Conservation (phyloP, 2,329 filamentous ascomycete species). For the Calcarisporium arbuscula region DNA sequence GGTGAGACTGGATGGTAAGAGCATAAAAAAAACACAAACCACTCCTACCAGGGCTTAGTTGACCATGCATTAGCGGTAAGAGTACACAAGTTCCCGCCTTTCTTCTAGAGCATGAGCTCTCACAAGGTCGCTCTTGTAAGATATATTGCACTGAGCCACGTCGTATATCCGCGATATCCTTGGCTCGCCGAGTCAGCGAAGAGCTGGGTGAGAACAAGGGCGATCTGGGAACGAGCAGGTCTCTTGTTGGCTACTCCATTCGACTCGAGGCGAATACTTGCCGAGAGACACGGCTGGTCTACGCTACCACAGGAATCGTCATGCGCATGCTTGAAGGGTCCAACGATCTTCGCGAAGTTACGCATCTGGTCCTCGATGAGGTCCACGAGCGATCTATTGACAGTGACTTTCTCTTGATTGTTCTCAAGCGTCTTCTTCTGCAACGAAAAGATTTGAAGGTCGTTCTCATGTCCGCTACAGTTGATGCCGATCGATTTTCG, state of each 20-base stretch:
- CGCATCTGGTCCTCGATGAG: constrained; percentile 93
- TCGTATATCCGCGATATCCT: constrained; percentile 90
- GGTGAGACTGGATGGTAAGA: constrained; percentile 83
- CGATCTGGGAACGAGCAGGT: constrained; percentile 75
- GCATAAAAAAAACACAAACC: no score
- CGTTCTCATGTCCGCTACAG: constrained; percentile 94
- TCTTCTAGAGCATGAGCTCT: constrained; percentile 81
- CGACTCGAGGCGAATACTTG: constrained; percentile 83
- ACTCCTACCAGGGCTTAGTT: constrained; percentile 9
- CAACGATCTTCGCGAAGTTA: constrained; percentile 80
- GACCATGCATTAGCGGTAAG: constrained; percentile 58
- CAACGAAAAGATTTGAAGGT: constrained; percentile 81
- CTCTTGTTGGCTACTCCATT: constrained; percentile 91
- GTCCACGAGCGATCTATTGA: constrained; percentile 96
- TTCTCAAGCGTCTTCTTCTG: constrained; percentile 74
- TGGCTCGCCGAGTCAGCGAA: constrained; percentile 88
- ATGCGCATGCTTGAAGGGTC: constrained; percentile 94
- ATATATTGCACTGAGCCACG: constrained; percentile 94
- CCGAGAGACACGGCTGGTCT: constrained; percentile 76
- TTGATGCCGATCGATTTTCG: constrained; percentile 88
- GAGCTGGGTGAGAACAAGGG: constrained; percentile 81
- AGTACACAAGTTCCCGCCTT: constrained; percentile 97
- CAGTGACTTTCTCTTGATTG: constrained; percentile 90
- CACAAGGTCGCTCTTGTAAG: constrained; percentile 74
- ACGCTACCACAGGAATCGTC: constrained; percentile 88